Base-by-base conservation (phyloP, 2,329 filamentous ascomycete genomes). In the Allantophomopsis lycopodina region DNA sequence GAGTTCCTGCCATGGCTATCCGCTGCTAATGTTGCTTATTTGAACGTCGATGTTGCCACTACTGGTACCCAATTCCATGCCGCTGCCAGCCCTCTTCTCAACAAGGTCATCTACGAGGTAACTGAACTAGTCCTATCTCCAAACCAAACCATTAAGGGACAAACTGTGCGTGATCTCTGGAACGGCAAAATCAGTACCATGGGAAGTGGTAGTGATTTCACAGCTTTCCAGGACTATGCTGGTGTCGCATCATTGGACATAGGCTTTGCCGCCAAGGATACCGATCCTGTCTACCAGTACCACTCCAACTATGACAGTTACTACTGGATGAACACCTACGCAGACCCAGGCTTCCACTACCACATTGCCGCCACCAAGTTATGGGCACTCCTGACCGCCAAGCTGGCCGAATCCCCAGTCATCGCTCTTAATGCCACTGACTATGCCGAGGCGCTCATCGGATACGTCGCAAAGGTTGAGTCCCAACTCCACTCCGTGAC, bases 241-340 rank as follows among this genome's bases (percentile, higher is more conserved):
- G 64, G 63, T 12, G 55, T 66, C 38, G 48, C 62, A 30, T 73
- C 70, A 50, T 48, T 79, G 8, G 75, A 82, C 44, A 61, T 79
- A 15, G 68, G 71, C 2, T 75, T 76, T 32, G 50, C 51, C 1
- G 52, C 55, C 7, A 46, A 50, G 40, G 59, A 65, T 7, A 41
- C 36, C 17, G 35, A 39, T 17, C 40, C 46, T 18, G 62, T 84
- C 6, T 84, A 81, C 53, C 79, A 83, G 46, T 93, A 91, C 52
- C 84, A 93, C 55, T 73, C 74, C 45, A 91, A 91, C 59, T 93
- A 88, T 54, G 86, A 93, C 54, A 83, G 73, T 28, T 88, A 83
- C 54, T 65, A 79, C 50, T 93, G 85, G 85, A 91, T 91, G 83
- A 69, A 79, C 12, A 79, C 65, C 3, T 86, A 76, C 48, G 84